phyloP scores from a whole-genome alignment of 2,329 filamentous ascomycete genomes.

The Bipolaris zeicola region DNA sequence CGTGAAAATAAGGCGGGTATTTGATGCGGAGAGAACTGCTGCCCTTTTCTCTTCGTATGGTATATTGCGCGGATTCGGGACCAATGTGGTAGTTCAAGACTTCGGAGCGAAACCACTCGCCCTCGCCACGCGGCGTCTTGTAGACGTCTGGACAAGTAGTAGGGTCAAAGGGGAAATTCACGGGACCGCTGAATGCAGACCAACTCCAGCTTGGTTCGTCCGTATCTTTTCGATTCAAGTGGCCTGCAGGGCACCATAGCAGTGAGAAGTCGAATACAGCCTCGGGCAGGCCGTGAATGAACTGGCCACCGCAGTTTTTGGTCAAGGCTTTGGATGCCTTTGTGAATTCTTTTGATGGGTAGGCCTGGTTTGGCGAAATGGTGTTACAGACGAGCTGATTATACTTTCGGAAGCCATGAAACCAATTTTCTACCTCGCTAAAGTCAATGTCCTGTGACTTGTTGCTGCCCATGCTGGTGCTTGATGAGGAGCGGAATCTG shows the following conservation, averaged over 20 bases:
- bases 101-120: constrained; percentile 38
- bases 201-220: constrained; percentile 43
- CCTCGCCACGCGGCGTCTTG: constrained; percentile 24
- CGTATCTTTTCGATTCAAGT: constrained; percentile 17
- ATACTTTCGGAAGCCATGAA: constrained; percentile 38
- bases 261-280: constrained; percentile 40
- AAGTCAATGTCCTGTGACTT: constrained; percentile 30
- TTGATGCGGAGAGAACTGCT: constrained; percentile 25
- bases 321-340: constrained; percentile 32
- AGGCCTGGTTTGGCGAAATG: constrained; percentile 19
- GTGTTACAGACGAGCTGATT: constrained; percentile 37
- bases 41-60: constrained; percentile 35
- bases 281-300: constrained; percentile 41
- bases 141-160: constrained; percentile 39
- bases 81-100: constrained; percentile 36
- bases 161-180: constrained; percentile 44
- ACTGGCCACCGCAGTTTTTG: constrained; percentile 37
- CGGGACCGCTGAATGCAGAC: constrained; percentile 32
- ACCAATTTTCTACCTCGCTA: constrained; percentile 38
- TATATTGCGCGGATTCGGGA: constrained; percentile 29
- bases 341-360: constrained; percentile 25
- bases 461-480: constrained; percentile 24
- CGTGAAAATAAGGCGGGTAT: constrained; percentile 36
- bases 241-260: constrained; percentile 41
- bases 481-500: constrained; percentile 38